Base-by-base conservation (phyloP, 1,284 basidiomycete genomes). In the Ceratobasidium sp. region DNA sequence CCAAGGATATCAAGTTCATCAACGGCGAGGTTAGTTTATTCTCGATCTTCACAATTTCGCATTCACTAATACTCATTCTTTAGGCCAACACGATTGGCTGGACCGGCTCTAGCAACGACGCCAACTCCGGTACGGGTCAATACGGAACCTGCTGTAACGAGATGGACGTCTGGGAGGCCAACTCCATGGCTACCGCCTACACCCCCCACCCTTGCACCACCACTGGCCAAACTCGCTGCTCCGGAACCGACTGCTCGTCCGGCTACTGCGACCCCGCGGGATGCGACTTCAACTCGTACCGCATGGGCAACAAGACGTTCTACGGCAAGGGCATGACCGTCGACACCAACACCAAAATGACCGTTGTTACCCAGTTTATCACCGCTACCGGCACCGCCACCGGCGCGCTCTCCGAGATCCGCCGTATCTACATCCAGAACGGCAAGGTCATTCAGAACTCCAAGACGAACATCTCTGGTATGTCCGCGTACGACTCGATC, bases 201-300 rank as follows among this genome's bases (percentile, higher is more conserved):
- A 61, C 69, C 21, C 57, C 35, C 26, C 62, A 57, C 54, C 54
- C 54, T 57, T 57, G 54, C 54, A 6, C 21, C 9, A 26, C 26
- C 54, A 30, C 13, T 28, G 59, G 59, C 21, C 54, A 23, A 9
- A 32, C 54, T 70, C n/a, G 38, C 69, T 57, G 54, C 54, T 21
- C 54, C 32, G 54, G 46, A 13, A 57, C 54, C 54, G 74, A 75
- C 50, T 75, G 75, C 62, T 59, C 59, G 70, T 74, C 76, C 61
- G n/a, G n/a, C n/a, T 76, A 77, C 47, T 81, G 81, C 62, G 62
- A 73, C 80, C 80, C 82, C 77, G 83, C 85, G 75, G 85, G 85
- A 66, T 86, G 85, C 80, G 86, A 87, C 77, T 86, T 85, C 83
- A 87, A 87, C 83, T 83, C 85, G 54, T 87, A 77, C 82, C 85